A percentile compares a stretch with the other conserved stretches of the same genome.
These are phyloP conservation scores for Fusarium redolens DNA, from an alignment of 2,329 filamentous ascomycete species.

Conservation along the genomic window DNA sequence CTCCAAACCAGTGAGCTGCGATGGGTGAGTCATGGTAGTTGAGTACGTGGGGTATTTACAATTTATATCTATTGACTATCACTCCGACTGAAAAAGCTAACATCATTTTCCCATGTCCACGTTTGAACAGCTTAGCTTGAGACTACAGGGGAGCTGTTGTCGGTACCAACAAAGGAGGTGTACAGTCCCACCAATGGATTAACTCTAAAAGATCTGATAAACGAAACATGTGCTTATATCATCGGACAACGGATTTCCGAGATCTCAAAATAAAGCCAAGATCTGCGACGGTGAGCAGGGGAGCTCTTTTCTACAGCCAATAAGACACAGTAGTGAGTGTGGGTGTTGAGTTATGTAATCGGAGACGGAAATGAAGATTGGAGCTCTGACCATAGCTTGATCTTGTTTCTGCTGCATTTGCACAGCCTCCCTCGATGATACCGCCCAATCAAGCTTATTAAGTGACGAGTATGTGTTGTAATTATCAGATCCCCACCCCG, in stretches of 20 bases:
- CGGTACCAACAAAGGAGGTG: background rate
- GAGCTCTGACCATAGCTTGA: background rate
- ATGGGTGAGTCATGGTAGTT: conserved; percentile 23
- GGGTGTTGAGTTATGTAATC: background rate
- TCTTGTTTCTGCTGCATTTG: background rate
- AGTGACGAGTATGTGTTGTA: background rate
- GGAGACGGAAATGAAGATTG: background rate
- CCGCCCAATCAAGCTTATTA: background rate
- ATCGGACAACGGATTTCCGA: background rate
- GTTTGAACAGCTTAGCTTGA: background rate
- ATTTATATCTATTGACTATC: conserved; percentile 6
- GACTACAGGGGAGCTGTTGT: background rate
- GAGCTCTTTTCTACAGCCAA: background rate
- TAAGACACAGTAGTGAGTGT: fast-evolving
- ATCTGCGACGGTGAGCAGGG: background rate
- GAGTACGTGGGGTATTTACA: conserved; percentile 13
- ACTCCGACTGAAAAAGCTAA: background rate
- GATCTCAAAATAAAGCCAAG: background rate
- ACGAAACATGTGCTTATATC: background rate
- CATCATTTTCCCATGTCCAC: background rate
- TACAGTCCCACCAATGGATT: background rate
- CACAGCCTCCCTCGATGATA: background rate
- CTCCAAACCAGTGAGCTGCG: conserved; percentile 28
- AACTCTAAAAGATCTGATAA: background rate
- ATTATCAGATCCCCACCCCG: background rate